Conservation (phyloP, 768 basidiomycete genomes). For the Agaricus sinodeliciosus region DNA sequence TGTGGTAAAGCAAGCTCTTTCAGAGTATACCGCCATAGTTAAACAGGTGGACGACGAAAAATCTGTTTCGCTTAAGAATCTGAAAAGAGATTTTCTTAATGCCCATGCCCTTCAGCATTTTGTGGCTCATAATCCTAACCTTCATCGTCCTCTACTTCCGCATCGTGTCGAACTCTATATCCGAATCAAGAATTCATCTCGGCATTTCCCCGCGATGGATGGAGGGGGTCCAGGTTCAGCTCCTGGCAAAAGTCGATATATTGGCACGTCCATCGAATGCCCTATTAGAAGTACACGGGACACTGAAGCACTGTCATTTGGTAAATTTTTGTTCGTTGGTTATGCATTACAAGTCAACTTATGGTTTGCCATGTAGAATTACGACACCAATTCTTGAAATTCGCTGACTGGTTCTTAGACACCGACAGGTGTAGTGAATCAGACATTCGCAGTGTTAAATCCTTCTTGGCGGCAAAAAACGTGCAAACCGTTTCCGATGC, state of each 20-base stretch:
- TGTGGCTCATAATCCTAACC: background rate
- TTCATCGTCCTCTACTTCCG: background rate
- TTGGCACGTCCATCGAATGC: background rate
- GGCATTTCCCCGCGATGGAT: background rate
- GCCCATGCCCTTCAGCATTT: conserved; percentile 1
- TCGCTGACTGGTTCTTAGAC: background rate
- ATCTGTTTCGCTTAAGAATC: too few species aligned
- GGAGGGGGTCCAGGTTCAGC: background rate
- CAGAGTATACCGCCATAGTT: background rate
- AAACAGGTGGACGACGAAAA: too few species aligned
- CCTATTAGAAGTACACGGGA: background rate
- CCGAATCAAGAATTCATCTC: conserved; percentile 3
- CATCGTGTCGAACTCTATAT: conserved; percentile 6
- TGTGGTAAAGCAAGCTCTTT: background rate
- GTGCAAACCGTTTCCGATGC: background rate
- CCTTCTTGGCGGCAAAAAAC: background rate
- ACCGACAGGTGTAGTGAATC: background rate
- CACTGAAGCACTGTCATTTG: background rate
- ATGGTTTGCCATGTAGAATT: background rate
- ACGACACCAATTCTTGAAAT: background rate
- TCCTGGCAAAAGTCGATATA: background rate
- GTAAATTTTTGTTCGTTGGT: background rate
- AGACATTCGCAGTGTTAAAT: background rate
- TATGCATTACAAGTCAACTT: background rate
- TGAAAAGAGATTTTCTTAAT: conserved; percentile 2